A percentile compares a stretch with the other conserved stretches of the same genome.
phyloP scores from a whole-genome alignment of 106 monocot genomes.

The Cymbidium sinense region DNA sequence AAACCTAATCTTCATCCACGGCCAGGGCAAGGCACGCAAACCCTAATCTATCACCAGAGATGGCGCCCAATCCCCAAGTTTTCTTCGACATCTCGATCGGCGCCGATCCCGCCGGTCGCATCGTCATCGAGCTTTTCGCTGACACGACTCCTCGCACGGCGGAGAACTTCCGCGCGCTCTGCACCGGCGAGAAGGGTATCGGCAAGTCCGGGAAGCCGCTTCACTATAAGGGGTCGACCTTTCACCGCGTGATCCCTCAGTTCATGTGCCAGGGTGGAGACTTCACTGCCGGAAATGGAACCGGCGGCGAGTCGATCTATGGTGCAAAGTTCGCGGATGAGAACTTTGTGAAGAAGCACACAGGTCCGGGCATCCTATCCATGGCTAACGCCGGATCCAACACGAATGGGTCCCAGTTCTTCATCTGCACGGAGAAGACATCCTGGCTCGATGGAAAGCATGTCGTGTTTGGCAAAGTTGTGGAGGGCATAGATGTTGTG shows the following conservation, averaged over 20 bases:
- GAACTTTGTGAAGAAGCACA: slow-evolving; percentile 59
- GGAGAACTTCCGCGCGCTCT: slow-evolving; percentile 54
- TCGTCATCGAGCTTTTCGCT: slow-evolving; percentile 60
- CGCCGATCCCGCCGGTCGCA: slow-evolving; percentile 28
- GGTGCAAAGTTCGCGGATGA: slow-evolving; percentile 72
- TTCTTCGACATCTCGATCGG: slow-evolving; percentile 57
- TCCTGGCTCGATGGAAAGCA: slow-evolving; percentile 72
- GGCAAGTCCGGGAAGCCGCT: slow-evolving; percentile 66
- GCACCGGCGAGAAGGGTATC: slow-evolving; percentile 78
- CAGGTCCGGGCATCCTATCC: slow-evolving; percentile 56
- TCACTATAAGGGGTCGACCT: slow-evolving; percentile 67
- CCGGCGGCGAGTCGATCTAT: slow-evolving; percentile 84
- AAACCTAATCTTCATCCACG: not conserved
- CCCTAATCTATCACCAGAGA: not conserved
- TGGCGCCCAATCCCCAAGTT: slow-evolving; percentile 37
- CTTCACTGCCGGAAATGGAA: slow-evolving; percentile 85
- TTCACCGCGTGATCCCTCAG: slow-evolving; percentile 80
- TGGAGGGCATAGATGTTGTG: slow-evolving; percentile 53
- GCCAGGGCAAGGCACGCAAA: no score
- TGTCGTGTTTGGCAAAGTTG: slow-evolving; percentile 67
- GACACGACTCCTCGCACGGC: slow-evolving; percentile 42
- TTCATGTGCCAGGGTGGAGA: slow-evolving; percentile 98
- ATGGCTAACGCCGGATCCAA: slow-evolving; percentile 78
- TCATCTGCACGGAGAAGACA: slow-evolving; percentile 56
- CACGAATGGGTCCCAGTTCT: slow-evolving; percentile 93